A percentile compares a stretch with the other conserved stretches of the same genome.
These are phyloP conservation scores for Penicillium paxilli DNA, from an alignment of 495 filamentous ascomycete genomes.

Conservation along the genomic window DNA sequence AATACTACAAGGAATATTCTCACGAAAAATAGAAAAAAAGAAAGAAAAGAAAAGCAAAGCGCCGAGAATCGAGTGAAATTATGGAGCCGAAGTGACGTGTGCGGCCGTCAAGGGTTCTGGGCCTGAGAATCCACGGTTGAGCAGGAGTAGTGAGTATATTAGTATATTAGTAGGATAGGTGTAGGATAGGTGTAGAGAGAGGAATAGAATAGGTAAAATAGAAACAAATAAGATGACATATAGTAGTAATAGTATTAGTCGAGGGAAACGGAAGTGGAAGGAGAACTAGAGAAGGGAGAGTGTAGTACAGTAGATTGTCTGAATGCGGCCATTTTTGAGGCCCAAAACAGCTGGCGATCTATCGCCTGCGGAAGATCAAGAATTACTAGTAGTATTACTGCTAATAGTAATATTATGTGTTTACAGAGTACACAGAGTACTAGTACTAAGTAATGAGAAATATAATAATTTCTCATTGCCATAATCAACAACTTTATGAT, in stretches of 20 bases:
- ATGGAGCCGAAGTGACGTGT: constrained; percentile 26
- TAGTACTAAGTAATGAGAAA: background rate
- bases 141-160: background rate
- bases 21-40: background rate
- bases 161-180: background rate
- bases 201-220: background rate
- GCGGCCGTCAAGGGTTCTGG: constrained; percentile 15
- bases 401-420: no score
- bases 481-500: no score
- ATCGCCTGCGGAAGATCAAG: background rate
- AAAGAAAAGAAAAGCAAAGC: constrained; percentile 6
- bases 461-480: background rate
- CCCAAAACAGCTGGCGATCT: background rate
- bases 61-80: constrained; percentile 11
- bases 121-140: constrained; percentile 8
- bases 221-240: background rate
- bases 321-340: constrained; percentile 13
- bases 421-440: background rate
- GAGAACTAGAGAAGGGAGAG: background rate
- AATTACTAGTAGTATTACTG: no score
- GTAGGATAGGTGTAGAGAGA: background rate
- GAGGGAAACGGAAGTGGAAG: background rate
- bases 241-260: no score
- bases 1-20: background rate
- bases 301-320: background rate